phyloP scores from a whole-genome alignment of 495 filamentous ascomycete species.

The Pseudoneurospora amorphoporcata region DNA sequence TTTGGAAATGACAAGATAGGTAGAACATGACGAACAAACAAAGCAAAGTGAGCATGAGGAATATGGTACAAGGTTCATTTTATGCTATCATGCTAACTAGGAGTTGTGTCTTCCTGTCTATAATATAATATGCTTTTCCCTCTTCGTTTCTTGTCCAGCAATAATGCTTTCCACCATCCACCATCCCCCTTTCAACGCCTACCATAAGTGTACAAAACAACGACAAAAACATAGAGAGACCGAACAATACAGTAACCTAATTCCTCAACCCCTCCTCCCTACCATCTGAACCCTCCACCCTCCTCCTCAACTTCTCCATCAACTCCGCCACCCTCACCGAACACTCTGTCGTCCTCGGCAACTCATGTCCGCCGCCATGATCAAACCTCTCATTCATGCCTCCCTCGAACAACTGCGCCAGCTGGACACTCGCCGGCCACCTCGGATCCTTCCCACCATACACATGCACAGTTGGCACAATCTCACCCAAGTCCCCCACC shows the following conservation, averaged over 20 bases:
- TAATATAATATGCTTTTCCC: not conserved
- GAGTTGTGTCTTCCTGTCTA: not conserved
- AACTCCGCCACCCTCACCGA: slow-evolving; percentile 17
- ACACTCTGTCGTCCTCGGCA: slow-evolving; percentile 22
- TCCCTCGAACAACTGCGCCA: slow-evolving; percentile 44
- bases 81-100: not conserved
- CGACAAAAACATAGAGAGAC: not conserved
- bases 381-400: slow-evolving; percentile 31
- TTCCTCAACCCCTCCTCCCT: not conserved
- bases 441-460: slow-evolving; percentile 50
- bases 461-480: slow-evolving; percentile 52
- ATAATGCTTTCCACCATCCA: not conserved
- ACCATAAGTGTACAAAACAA: not conserved
- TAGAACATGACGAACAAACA: not conserved
- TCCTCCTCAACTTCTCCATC: slow-evolving; percentile 10
- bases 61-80: not conserved
- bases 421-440: slow-evolving; percentile 43
- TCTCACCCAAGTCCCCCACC: not conserved
- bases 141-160: not conserved
- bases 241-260: not conserved
- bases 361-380: slow-evolving; percentile 48
- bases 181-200: not conserved
- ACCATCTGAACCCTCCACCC: not conserved
- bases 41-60: not conserved
- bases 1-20: not conserved